These are phyloP conservation scores for Eimeria mitis DNA, from an alignment of 169 alveolate genomes.

Conservation along the genomic window DNA sequence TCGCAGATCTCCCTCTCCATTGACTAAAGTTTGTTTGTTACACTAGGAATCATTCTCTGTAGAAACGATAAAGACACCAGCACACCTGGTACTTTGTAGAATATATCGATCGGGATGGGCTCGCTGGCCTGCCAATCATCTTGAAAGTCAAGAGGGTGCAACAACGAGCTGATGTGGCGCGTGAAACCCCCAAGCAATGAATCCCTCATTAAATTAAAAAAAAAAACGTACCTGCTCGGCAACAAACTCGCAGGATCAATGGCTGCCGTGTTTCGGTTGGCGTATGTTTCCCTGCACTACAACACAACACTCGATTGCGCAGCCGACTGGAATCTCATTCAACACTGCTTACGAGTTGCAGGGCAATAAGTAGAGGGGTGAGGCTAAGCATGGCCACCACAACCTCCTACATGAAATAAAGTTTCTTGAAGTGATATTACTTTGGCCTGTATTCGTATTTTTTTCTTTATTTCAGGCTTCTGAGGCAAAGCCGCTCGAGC, in stretches of 20 bases:
- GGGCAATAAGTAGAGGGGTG: not conserved
- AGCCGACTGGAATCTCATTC: not conserved
- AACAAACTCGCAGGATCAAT: constrained; percentile 61
- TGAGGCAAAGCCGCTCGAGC: not conserved
- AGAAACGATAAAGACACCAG: not conserved
- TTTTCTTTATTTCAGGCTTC: not conserved
- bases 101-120: constrained; percentile 79
- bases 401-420: not conserved
- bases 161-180: constrained; percentile 40
- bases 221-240: constrained; percentile 55
- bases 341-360: not conserved
- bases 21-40: not conserved
- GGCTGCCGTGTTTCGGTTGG: not conserved
- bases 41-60: not conserved
- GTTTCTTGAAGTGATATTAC: not conserved
- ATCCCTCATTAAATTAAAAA: not conserved
- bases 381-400: not conserved
- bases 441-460: no score
- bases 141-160: constrained; percentile 75
- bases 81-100: constrained; percentile 79
- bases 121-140: constrained; percentile 82
- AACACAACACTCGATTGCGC: not conserved
- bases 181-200: not conserved
- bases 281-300: constrained; percentile 3
- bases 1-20: constrained; percentile 74